A percentile compares a stretch with the other conserved stretches of the same genome.
phyloP scores from a whole-genome alignment of 495 filamentous ascomycete genomes.

The Neurospora sp. region DNA sequence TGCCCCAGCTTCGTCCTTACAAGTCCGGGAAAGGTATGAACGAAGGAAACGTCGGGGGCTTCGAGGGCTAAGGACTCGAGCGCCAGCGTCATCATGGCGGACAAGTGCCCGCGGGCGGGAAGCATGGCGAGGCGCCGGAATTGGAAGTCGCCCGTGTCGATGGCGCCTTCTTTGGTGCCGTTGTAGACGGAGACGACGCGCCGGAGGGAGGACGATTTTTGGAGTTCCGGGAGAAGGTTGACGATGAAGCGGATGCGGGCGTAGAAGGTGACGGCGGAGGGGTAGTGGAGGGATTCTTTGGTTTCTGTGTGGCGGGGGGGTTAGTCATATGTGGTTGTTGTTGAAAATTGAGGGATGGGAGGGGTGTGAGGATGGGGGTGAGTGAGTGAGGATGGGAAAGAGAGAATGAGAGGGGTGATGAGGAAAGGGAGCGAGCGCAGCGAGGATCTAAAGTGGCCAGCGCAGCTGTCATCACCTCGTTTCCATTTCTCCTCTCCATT shows the following conservation, averaged over 20 bases:
- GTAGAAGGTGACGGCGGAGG: conserved; percentile 49
- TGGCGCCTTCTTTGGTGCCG: conserved; percentile 41
- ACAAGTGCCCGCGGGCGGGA: conserved; percentile 32
- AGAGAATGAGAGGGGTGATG: neutral
- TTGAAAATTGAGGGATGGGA: too few species aligned
- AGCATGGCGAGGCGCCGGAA: conserved; percentile 1
- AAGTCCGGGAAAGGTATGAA: conserved; percentile 48
- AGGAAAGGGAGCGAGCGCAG: neutral
- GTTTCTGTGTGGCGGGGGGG: conserved; percentile 35
- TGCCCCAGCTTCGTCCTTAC: conserved; percentile 33
- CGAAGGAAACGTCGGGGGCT: conserved; percentile 43
- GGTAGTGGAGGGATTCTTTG: conserved; percentile 45
- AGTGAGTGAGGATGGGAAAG: neutral
- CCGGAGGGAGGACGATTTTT: conserved; percentile 32
- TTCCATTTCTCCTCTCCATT: neutral
- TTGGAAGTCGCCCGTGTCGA: conserved; percentile 40
- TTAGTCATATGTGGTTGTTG: neutral
- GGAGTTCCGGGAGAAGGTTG: conserved; percentile 54
- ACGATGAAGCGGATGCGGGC: conserved; percentile 51
- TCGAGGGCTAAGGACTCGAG: conserved; percentile 38
- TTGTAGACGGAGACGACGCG: conserved; percentile 52
- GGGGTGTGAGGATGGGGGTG: neutral
- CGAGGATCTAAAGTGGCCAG: neutral
- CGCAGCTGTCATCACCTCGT: neutral
- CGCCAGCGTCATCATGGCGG: conserved; percentile 40